These are phyloP conservation scores for Diaporthe ampelina DNA, from an alignment of 2,329 filamentous ascomycete genomes.

Conservation along the genomic window DNA sequence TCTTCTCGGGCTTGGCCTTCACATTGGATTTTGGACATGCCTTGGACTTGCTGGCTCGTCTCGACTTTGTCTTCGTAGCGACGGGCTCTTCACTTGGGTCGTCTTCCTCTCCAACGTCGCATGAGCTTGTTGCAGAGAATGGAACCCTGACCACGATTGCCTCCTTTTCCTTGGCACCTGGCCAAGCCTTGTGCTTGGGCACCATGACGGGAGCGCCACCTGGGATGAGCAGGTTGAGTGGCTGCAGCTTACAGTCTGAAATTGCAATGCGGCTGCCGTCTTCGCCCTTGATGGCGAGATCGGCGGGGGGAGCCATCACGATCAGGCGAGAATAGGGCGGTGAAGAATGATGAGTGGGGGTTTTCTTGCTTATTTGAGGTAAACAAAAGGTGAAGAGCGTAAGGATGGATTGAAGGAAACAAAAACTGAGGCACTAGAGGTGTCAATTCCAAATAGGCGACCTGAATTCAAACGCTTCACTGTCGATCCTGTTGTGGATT, in stretches of 20 bases:
- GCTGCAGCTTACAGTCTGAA: constrained; percentile 37
- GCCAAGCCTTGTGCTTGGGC: constrained; percentile 36
- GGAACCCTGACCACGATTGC: neutral
- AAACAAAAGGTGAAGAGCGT: neutral
- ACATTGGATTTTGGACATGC: constrained; percentile 3
- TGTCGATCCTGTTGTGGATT: neutral
- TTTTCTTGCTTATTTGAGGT: neutral
- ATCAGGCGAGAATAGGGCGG: neutral
- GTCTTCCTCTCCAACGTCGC: constrained; percentile 23
- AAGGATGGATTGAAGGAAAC: neutral
- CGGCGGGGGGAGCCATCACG: constrained; percentile 19
- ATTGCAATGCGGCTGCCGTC: constrained; percentile 18
- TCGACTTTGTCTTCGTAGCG: constrained; percentile 4
- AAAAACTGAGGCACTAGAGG: no score
- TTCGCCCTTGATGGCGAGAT: constrained; percentile 29
- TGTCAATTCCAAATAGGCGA: no score
- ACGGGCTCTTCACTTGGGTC: constrained; percentile 1
- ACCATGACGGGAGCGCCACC: constrained; percentile 38
- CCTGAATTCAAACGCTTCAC: no score
- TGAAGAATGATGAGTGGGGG: neutral
- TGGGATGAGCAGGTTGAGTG: constrained; percentile 39
- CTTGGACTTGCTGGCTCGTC: constrained; percentile 28
- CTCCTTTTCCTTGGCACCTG: constrained; percentile 15
- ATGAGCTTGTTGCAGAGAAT: neutral
- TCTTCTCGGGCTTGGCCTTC: constrained; percentile 12